phyloP scores from a whole-genome alignment of 306 rosid species.

The Quercus mongolica region DNA sequence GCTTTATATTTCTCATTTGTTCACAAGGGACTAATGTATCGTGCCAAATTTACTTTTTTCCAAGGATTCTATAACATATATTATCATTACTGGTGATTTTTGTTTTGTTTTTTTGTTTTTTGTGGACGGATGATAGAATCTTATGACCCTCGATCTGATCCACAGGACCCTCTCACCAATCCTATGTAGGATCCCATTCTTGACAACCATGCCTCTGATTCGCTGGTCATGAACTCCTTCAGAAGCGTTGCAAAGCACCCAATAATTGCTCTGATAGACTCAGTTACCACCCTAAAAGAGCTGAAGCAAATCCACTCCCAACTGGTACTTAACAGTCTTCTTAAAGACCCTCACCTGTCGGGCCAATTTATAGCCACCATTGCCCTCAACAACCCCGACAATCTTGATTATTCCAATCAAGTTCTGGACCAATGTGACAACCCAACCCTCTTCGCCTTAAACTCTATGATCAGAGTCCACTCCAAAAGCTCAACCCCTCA shows the following conservation, averaged over 20 bases:
- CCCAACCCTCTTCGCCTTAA: conserved; percentile 51
- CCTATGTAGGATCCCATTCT: no score
- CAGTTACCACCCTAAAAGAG: conserved; percentile 27
- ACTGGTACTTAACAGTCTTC: conserved; percentile 28
- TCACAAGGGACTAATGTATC: no score
- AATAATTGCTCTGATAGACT: conserved; percentile 29
- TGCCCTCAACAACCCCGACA: conserved; percentile 26
- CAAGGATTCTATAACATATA: no score
- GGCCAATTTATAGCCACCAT: conserved; percentile 41
- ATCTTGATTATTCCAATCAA: conserved; percentile 24
- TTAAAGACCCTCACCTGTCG: conserved; percentile 14
- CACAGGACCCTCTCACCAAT: no score
- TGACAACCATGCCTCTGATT: neutral
- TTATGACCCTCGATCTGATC: no score
- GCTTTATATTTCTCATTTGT: neutral
- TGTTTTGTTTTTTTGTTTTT: no score
- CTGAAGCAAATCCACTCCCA: conserved; percentile 53
- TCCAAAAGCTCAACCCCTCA: conserved; percentile 52
- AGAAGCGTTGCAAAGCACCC: conserved; percentile 37
- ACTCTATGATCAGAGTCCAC: conserved; percentile 65
- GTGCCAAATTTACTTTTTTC: no score
- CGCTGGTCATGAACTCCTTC: conserved; percentile 25
- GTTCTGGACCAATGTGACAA: conserved; percentile 23
- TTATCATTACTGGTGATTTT: no score
- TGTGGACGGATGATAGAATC: no score